Percentiles rank a stretch among this genome's conserved stretches.
Evolutionary conservation across 371 early-diverging fungal genomes (phyloP).

Genomic region (Apophysomyces variabilis): DNA sequence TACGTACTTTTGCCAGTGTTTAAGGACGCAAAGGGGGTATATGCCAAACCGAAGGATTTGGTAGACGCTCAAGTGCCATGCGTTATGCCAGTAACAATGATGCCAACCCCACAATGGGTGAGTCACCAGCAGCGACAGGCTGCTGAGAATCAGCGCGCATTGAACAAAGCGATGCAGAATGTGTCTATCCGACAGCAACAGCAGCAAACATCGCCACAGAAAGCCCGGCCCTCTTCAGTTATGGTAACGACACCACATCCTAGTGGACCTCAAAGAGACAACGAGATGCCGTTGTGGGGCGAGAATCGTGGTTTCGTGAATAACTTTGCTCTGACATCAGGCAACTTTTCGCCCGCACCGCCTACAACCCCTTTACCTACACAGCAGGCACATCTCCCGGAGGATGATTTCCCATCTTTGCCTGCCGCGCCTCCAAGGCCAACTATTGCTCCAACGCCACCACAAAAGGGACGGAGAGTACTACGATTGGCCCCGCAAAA

Average conservation of each 20-base stretch:
- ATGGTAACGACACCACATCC: slow-evolving; percentile 14
- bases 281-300: slow-evolving; percentile 39
- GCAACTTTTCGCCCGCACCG: slow-evolving; percentile 9
- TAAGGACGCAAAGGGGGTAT: slow-evolving; percentile 27
- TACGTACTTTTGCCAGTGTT: slow-evolving; percentile 42
- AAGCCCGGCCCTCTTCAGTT: not conserved
- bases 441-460: slow-evolving; percentile 5
- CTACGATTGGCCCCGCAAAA: slow-evolving; percentile 31
- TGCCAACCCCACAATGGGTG: slow-evolving; percentile 14
- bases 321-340: slow-evolving; percentile 13
- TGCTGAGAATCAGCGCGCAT: slow-evolving; percentile 7
- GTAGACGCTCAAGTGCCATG: slow-evolving; percentile 9
- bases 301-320: slow-evolving; percentile 37
- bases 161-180: slow-evolving; percentile 10
- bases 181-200: slow-evolving; percentile 14
- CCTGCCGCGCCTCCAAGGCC: slow-evolving; percentile 21
- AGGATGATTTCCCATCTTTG: slow-evolving; percentile 34
- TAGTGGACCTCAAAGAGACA: not conserved
- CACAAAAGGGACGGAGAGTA: slow-evolving; percentile 15
- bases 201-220: not conserved
- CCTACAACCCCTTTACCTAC: not conserved
- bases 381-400: slow-evolving; percentile 11
- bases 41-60: slow-evolving; percentile 33
- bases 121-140: slow-evolving; percentile 19
- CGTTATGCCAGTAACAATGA: not conserved